A percentile compares a stretch with the other conserved stretches of the same genome.
Conservation (phyloP, 345 rosid genomes). For the Populus alba region DNA sequence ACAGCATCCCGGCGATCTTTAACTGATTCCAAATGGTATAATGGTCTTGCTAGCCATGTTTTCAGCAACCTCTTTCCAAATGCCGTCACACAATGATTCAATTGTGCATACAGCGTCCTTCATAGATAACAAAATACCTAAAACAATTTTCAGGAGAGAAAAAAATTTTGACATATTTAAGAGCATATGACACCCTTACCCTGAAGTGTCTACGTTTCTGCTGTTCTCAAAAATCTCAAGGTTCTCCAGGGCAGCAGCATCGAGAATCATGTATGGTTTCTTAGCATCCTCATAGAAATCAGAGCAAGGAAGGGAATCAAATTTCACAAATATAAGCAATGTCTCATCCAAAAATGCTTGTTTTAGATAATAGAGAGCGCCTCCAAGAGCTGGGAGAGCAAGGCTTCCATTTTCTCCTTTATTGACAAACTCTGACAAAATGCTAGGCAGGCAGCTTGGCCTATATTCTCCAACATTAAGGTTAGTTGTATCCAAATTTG, state of each 20-base stretch:
- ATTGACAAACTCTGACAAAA: conserved; percentile 48
- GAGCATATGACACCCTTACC: conserved; percentile 45
- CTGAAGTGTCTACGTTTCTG: conserved; percentile 75
- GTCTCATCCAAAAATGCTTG: conserved; percentile 87
- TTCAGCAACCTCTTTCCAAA: conserved; percentile 86
- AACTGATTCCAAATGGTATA: conserved; percentile 57
- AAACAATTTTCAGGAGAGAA: conserved; percentile 17
- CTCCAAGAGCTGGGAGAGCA: conserved; percentile 96
- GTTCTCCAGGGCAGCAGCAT: conserved; percentile 95
- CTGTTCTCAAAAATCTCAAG: conserved; percentile 97
- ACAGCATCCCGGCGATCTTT: conserved; percentile 96
- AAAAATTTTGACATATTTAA: conserved; percentile 8
- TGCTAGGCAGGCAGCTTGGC: conserved; percentile 46
- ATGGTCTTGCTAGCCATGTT: conserved; percentile 94
- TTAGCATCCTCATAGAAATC: conserved; percentile 48
- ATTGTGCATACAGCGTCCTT: conserved; percentile 80
- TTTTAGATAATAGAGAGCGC: conserved; percentile 80
- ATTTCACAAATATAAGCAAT: conserved; percentile 85
- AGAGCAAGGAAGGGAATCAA: conserved; percentile 72
- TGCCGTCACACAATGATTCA: conserved; percentile 92
- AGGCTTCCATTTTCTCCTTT: conserved; percentile 49
- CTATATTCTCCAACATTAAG: conserved; percentile 30
- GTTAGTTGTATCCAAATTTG: conserved; percentile 26
- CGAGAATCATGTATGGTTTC: conserved; percentile 85
- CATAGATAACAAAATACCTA: conserved; percentile 24